Evolutionary conservation across 495 filamentous ascomycete species (phyloP).

Genomic region (Hyphodiscus hymeniophilus): DNA sequence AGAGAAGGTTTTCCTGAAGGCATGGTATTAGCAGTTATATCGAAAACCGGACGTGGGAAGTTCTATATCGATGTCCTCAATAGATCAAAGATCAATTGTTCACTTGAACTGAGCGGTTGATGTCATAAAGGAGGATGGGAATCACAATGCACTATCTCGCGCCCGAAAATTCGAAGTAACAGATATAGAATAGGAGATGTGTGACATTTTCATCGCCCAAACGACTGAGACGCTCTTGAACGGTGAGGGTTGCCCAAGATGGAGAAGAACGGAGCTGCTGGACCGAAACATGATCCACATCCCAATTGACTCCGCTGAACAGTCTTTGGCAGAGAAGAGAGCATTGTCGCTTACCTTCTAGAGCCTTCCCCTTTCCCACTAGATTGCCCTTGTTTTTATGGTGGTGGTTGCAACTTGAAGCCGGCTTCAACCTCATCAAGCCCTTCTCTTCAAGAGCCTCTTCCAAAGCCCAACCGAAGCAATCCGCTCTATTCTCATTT

Average conservation of each 20-base stretch:
- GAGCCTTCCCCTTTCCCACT: conserved; percentile 27
- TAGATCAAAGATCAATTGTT: too few species aligned
- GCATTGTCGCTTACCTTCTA: conserved; percentile 8
- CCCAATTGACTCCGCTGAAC: background rate
- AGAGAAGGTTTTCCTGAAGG: conserved; percentile 13
- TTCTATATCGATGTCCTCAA: too few species aligned
- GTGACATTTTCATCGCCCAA: too few species aligned
- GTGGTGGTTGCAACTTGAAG: conserved; percentile 40
- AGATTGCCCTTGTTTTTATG: conserved; percentile 45
- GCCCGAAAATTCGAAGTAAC: too few species aligned
- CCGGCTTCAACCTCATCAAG: conserved; percentile 23
- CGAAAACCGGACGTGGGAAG: background rate
- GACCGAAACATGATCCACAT: too few species aligned
- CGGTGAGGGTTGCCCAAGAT: too few species aligned
- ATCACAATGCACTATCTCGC: too few species aligned
- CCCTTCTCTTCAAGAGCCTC: conserved; percentile 32
- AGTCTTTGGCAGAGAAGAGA: background rate
- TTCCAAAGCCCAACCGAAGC: conserved; percentile 66
- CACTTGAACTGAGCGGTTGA: too few species aligned
- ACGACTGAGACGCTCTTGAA: too few species aligned
- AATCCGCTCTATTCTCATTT: conserved; percentile 56
- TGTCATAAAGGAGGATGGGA: too few species aligned
- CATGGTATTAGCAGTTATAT: background rate
- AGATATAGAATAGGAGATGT: too few species aligned
- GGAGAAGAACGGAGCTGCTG: too few species aligned